Conservation (phyloP, 2,329 filamentous ascomycete species). For the Cladophialophora immunda region DNA sequence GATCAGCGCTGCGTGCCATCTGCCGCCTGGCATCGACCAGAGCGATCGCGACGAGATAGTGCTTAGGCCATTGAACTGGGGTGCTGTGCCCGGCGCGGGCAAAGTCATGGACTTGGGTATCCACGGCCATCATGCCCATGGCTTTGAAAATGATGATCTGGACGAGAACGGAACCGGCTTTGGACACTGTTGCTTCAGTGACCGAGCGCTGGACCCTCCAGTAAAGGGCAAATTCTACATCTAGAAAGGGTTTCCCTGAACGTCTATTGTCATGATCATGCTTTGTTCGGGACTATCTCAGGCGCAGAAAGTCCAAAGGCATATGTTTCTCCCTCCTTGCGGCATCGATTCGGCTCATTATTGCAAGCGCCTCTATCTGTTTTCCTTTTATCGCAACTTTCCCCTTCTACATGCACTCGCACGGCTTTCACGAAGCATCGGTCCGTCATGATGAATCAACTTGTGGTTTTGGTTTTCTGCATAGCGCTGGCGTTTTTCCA, state of each 20-base stretch:
- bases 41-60: slow-evolving; percentile 36
- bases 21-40: slow-evolving; percentile 27
- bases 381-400: no score
- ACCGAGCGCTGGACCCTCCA: slow-evolving; percentile 35
- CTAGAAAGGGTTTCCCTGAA: slow-evolving; percentile 17
- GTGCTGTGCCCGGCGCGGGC: slow-evolving; percentile 28
- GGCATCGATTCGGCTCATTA: no score
- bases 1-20: slow-evolving; percentile 48
- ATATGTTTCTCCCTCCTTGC: neutral
- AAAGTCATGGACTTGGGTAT: slow-evolving; percentile 31
- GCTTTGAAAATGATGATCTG: slow-evolving; percentile 22
- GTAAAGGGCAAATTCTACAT: slow-evolving; percentile 38
- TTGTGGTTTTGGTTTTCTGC: neutral
- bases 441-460: neutral
- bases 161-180: slow-evolving; percentile 29
- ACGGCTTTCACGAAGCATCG: neutral
- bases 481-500: neutral
- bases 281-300: neutral
- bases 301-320: neutral
- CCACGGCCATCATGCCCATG: slow-evolving; percentile 15
- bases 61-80: slow-evolving; percentile 42
- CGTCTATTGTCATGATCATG: neutral
- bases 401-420: neutral
- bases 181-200: slow-evolving; percentile 42
- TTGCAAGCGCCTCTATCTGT: no score